Base-by-base conservation (phyloP, 2,329 filamentous ascomycete species). In the Aspergillus neotritici region DNA sequence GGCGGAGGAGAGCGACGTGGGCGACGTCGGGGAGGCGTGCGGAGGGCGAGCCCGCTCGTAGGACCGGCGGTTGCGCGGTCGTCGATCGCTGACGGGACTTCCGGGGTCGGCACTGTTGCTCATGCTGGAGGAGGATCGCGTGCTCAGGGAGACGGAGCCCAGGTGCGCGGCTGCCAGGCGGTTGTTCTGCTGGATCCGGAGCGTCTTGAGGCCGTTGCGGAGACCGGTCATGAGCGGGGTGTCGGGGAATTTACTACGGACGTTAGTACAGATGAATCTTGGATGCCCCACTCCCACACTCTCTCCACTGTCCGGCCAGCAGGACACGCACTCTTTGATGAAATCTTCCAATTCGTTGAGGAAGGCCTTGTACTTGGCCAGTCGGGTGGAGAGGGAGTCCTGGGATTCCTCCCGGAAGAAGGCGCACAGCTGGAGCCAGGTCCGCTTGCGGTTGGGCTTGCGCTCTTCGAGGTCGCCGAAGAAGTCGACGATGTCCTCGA, bases 321-420 rank as follows among this genome's bases (percentile, higher is more conserved):
- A 35, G 29, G 15, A 30, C 32, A 50, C 68, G 55, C 65, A 78
- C 76, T 68, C 69, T 60, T 65, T 69, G 46, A 76, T 51, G 39
- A 68, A 58, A 48, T 70, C 65, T 58, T 61, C 48, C 52, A 75
- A 53, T 40, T 67, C 67, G 37, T 70, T 62, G 32, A 80, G 54
- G 52, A 77, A 77, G 6, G 64, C 60, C 40, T 70, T 68, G 55
- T 77, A 80, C 47, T 69, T 66, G 28, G 71, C 67, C 28, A 82
- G 57, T 16, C 77, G 69, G 30, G 67, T 62, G 9, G 64, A 58
- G 29, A 82, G 57, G 7, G 67, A 60, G 37, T 70, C 69, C 4
- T 72, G 66, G 30, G 69, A 68, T 53, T 78, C 69, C 10, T 62
- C 54, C 47, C 65, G 67, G 50, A 79, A 71, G 38, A 69, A 67